Evolutionary conservation across 2,329 filamentous ascomycete species (phyloP).

Genomic region (Monilinia fructicola): DNA sequence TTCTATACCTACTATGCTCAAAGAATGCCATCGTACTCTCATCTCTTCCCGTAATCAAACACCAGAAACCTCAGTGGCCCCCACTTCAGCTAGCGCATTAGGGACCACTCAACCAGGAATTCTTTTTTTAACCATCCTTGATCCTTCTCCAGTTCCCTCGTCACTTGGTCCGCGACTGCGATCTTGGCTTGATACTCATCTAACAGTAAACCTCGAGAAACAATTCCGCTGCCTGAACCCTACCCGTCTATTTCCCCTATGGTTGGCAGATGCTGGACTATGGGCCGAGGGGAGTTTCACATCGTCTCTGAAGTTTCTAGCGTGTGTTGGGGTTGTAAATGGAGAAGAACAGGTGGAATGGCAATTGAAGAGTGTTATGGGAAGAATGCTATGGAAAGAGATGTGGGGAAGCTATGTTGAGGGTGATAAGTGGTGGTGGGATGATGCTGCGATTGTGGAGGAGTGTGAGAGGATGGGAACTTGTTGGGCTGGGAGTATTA

Average conservation of each 20-base stretch:
- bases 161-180: conserved; percentile 58
- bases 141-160: conserved; percentile 57
- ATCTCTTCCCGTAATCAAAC: conserved; percentile 39
- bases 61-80: neutral
- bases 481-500: conserved; percentile 58
- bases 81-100: neutral
- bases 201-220: conserved; percentile 59
- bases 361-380: conserved; percentile 53
- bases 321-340: conserved; percentile 25
- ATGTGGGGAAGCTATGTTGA: conserved; percentile 52
- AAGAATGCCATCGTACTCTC: conserved; percentile 57
- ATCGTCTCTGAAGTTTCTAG: conserved; percentile 33
- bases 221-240: conserved; percentile 61
- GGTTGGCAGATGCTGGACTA: conserved; percentile 58
- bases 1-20: conserved; percentile 57
- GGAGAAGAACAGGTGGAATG: conserved; percentile 39
- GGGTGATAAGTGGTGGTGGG: conserved; percentile 59
- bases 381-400: conserved; percentile 60
- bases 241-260: conserved; percentile 56
- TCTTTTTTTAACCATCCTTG: conserved; percentile 60
- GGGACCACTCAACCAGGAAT: conserved; percentile 43
- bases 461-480: conserved; percentile 57
- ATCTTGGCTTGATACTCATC: conserved; percentile 61
- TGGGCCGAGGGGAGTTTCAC: conserved; percentile 41
- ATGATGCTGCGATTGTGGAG: conserved; percentile 53